A percentile compares a stretch with the other conserved stretches of the same genome.
Evolutionary conservation across 2,329 filamentous ascomycete genomes (phyloP).

Genomic region (Graphilbum fragrans): DNA sequence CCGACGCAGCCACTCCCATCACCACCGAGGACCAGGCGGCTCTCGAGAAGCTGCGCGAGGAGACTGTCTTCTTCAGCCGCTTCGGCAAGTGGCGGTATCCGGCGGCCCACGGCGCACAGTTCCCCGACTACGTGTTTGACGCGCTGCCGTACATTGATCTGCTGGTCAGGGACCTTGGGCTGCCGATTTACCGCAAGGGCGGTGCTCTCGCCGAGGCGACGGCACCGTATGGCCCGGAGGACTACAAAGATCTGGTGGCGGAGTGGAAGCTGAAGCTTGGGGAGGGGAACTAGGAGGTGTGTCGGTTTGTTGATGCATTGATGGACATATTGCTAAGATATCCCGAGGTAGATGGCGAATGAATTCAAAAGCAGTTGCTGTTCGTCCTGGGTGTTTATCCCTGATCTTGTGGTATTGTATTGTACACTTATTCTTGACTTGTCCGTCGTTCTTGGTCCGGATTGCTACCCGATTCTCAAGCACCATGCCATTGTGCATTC

Average conservation of each 20-base stretch:
- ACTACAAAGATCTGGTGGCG: constrained; percentile 40
- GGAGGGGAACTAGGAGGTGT: neutral
- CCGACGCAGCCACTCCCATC: neutral
- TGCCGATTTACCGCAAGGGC: constrained; percentile 43
- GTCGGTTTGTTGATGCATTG: no score
- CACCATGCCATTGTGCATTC: no score
- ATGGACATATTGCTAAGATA: no score
- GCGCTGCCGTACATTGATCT: constrained; percentile 61
- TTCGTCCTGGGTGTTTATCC: no score
- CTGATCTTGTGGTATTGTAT: no score
- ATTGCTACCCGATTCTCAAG: no score
- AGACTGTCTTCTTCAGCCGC: constrained; percentile 52
- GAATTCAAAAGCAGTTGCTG: no score
- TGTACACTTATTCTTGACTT: no score
- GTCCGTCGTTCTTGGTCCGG: no score
- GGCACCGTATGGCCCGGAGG: constrained; percentile 44
- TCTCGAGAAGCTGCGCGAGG: constrained; percentile 30
- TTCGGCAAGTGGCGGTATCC: constrained; percentile 62
- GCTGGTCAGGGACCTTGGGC: constrained; percentile 52
- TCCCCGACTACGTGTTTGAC: constrained; percentile 67
- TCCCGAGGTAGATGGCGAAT: no score
- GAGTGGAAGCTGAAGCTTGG: constrained; percentile 25
- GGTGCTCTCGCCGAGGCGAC: constrained; percentile 38
- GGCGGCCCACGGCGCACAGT: constrained; percentile 47
- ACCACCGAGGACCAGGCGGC: constrained; percentile 19